These are phyloP conservation scores for Colletotrichum sp. DNA, from an alignment of 2,329 filamentous ascomycete species.

Conservation along the genomic window DNA sequence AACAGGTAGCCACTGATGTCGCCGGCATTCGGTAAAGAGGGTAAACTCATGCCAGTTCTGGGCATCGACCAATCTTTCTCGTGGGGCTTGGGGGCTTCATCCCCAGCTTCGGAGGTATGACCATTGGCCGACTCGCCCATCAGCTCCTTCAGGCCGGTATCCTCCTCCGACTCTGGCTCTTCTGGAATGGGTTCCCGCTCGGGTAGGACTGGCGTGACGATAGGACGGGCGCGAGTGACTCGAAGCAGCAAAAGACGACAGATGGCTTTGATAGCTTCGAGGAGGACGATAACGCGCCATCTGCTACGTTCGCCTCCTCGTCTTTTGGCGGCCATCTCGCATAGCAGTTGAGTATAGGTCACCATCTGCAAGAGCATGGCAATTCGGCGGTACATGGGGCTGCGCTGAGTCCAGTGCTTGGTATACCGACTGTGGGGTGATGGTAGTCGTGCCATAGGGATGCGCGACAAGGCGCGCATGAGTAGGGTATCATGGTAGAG, in stretches of 20 bases:
- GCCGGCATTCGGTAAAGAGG: slow-evolving; percentile 78
- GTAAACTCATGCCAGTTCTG: slow-evolving; percentile 86
- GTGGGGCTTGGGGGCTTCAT: slow-evolving; percentile 42
- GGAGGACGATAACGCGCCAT: slow-evolving; percentile 85
- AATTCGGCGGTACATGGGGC: slow-evolving; percentile 77
- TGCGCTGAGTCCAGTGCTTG: slow-evolving; percentile 67
- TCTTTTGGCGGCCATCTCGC: slow-evolving; percentile 95
- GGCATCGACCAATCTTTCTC: slow-evolving; percentile 86
- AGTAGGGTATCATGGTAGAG: slow-evolving; percentile 93
- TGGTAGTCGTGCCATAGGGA: slow-evolving; percentile 58
- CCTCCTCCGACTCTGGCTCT: slow-evolving; percentile 50
- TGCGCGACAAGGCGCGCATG: slow-evolving; percentile 64
- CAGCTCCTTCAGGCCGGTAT: slow-evolving; percentile 44
- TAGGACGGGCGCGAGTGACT: slow-evolving; percentile 80
- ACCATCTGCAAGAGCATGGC: slow-evolving; percentile 87
- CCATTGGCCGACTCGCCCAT: slow-evolving; percentile 61
- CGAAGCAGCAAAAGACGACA: slow-evolving; percentile 82
- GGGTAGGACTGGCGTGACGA: slow-evolving; percentile 84
- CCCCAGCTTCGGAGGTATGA: slow-evolving; percentile 60
- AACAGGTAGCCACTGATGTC: slow-evolving; percentile 90
- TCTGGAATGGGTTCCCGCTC: slow-evolving; percentile 80
- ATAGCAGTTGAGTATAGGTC: slow-evolving; percentile 93
- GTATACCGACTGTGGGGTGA: slow-evolving; percentile 70
- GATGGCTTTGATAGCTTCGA: slow-evolving; percentile 86
- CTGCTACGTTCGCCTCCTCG: slow-evolving; percentile 78